Conservation (phyloP, 441 rosid species). For the Gossypium lobatum region DNA sequence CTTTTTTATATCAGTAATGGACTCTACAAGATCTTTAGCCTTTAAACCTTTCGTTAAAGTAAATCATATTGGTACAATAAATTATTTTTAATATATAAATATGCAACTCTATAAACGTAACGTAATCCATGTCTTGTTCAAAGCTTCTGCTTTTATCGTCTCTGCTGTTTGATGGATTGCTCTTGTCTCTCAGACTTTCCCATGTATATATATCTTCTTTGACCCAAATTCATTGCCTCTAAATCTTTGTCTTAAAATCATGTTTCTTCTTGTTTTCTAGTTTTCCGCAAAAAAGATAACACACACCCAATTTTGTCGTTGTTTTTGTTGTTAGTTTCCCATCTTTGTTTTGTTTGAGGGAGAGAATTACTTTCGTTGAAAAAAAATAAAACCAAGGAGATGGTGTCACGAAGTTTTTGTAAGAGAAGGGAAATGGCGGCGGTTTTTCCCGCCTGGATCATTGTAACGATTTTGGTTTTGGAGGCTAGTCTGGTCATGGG, state of each 20-base stretch:
- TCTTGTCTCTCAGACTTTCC: background rate
- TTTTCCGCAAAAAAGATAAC: background rate
- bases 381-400: background rate
- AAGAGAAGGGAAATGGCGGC: conserved; percentile 28
- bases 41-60: too few species aligned
- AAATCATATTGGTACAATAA: background rate
- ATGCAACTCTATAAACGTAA: background rate
- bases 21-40: too few species aligned
- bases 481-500: conserved; percentile 15
- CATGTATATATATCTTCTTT: background rate
- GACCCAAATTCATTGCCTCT: background rate
- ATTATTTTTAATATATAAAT: background rate
- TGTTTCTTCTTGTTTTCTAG: conserved; percentile 7
- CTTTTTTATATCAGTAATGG: too few species aligned
- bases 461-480: conserved; percentile 24
- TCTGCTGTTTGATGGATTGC: background rate
- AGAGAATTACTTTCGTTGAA: background rate
- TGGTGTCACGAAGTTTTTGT: background rate
- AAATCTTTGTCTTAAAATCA: background rate
- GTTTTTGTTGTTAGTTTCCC: too few species aligned
- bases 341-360: too few species aligned
- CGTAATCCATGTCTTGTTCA: conserved; percentile 12
- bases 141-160: background rate
- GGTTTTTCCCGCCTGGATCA: conserved; percentile 20
- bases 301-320: background rate